phyloP scores from a whole-genome alignment of 495 filamentous ascomycete genomes.

The Halenospora varia region DNA sequence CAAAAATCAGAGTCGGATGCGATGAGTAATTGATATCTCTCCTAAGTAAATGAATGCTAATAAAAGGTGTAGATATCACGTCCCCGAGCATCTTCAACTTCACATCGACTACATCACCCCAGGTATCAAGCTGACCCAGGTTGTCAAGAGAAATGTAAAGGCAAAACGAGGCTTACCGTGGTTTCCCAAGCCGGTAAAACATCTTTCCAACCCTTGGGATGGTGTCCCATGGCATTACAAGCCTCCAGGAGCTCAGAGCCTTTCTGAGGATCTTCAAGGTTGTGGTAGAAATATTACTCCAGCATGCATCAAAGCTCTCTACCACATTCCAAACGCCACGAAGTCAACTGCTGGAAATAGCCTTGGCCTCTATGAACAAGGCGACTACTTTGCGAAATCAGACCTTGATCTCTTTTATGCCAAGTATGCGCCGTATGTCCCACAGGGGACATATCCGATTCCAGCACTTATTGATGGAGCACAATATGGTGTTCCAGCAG shows the following conservation, averaged over 20 bases:
- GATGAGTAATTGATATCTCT: constrained; percentile 8
- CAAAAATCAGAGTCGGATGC: constrained; percentile 8
- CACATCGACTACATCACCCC: constrained; percentile 20
- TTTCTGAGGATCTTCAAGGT: constrained; percentile 14
- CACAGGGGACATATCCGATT: constrained; percentile 8
- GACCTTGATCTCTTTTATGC: constrained; percentile 14
- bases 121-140: constrained; percentile 14
- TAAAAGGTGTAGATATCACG: constrained; percentile 4
- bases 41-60: neutral
- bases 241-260: constrained; percentile 1
- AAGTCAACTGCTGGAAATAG: neutral
- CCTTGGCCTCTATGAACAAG: constrained; percentile 13
- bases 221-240: neutral
- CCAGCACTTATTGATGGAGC: constrained; percentile 13
- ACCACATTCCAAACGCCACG: constrained; percentile 7
- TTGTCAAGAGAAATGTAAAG: constrained; percentile 20
- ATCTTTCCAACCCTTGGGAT: neutral
- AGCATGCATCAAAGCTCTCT: constrained; percentile 16
- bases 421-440: constrained; percentile 8
- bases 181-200: constrained; percentile 43
- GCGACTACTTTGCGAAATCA: constrained; percentile 9
- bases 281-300: constrained; percentile 17
- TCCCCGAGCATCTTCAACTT: constrained; percentile 8
- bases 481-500: constrained; percentile 4
- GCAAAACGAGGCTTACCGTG: neutral